Percentiles rank a stretch among this genome's conserved stretches.
phyloP scores from a whole-genome alignment of 2,329 filamentous ascomycete genomes.

The Cordyceps fumosorosea region DNA sequence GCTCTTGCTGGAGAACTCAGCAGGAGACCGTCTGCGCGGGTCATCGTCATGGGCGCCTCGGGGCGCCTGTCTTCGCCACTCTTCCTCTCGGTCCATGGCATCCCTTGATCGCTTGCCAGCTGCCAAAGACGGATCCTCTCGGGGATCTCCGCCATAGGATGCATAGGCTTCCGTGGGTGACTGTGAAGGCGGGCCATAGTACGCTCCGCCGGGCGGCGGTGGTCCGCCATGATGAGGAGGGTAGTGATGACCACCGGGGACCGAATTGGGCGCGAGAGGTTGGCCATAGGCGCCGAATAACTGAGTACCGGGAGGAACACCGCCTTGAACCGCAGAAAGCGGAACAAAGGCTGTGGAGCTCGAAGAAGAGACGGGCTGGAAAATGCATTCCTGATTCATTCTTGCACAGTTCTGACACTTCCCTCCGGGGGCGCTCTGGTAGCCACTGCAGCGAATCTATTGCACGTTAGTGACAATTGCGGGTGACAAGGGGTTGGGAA shows the following conservation, averaged over 20 bases:
- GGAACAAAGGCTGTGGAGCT: constrained; percentile 53
- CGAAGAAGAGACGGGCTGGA: constrained; percentile 52
- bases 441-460: constrained; percentile 56
- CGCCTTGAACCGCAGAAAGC: constrained; percentile 51
- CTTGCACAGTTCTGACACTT: constrained; percentile 57
- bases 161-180: constrained; percentile 40
- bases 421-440: constrained; percentile 51
- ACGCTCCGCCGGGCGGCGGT: constrained; percentile 31
- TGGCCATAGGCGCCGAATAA: constrained; percentile 53
- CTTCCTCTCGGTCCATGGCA: constrained; percentile 33
- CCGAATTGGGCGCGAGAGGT: constrained; percentile 33
- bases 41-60: constrained; percentile 40
- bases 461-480: neutral
- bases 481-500: neutral
- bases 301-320: constrained; percentile 49
- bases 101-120: constrained; percentile 31
- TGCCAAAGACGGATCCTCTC: constrained; percentile 26
- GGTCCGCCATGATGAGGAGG: constrained; percentile 17
- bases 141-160: constrained; percentile 30
- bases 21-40: constrained; percentile 43
- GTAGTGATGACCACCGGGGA: constrained; percentile 18
- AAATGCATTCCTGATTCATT: constrained; percentile 56
- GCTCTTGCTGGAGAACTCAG: constrained; percentile 40
- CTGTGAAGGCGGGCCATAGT: constrained; percentile 35
- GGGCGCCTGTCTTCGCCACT: constrained; percentile 40